A percentile compares a stretch with the other conserved stretches of the same genome.
phyloP scores from a whole-genome alignment of 2,329 filamentous ascomycete species.

The Cladobotryum protrusum region DNA sequence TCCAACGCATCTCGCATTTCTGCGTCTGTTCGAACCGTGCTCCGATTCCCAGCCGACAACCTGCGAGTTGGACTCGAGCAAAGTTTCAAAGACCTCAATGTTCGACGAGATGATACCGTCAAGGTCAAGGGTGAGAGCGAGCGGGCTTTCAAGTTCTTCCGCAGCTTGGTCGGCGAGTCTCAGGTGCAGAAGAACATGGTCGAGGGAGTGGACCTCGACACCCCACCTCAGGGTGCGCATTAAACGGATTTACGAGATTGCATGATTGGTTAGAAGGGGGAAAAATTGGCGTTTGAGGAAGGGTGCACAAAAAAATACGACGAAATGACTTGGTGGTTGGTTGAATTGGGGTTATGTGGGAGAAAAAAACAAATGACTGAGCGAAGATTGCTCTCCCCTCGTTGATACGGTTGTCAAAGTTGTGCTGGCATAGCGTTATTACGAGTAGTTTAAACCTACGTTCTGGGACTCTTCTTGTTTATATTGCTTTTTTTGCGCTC shows the following conservation, averaged over 20 bases:
- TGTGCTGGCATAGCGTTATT: neutral
- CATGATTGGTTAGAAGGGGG: conserved; percentile 1
- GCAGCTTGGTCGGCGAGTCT: conserved; percentile 68
- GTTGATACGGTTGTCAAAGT: neutral
- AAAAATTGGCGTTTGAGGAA: conserved; percentile 13
- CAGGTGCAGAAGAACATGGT: conserved; percentile 45
- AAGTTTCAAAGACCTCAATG: conserved; percentile 75
- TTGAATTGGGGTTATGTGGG: neutral
- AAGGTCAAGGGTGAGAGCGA: conserved; percentile 80
- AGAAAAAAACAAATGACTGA: neutral
- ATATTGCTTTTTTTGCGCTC: neutral
- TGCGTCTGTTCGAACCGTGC: conserved; percentile 77
- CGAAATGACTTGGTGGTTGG: neutral
- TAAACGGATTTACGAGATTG: conserved; percentile 15
- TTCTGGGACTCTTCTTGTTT: neutral
- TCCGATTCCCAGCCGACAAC: conserved; percentile 81
- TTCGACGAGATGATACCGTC: conserved; percentile 72
- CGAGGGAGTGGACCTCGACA: conserved; percentile 48
- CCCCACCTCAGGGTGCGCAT: conserved; percentile 22
- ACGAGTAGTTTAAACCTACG: neutral
- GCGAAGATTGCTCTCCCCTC: neutral
- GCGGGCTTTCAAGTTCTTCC: conserved; percentile 83
- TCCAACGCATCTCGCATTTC: conserved; percentile 80
- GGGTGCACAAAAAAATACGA: neutral
- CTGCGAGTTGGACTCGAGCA: conserved; percentile 77